Conservation (phyloP, 2,329 filamentous ascomycete genomes). For the Plectosphaerella cucumerina region DNA sequence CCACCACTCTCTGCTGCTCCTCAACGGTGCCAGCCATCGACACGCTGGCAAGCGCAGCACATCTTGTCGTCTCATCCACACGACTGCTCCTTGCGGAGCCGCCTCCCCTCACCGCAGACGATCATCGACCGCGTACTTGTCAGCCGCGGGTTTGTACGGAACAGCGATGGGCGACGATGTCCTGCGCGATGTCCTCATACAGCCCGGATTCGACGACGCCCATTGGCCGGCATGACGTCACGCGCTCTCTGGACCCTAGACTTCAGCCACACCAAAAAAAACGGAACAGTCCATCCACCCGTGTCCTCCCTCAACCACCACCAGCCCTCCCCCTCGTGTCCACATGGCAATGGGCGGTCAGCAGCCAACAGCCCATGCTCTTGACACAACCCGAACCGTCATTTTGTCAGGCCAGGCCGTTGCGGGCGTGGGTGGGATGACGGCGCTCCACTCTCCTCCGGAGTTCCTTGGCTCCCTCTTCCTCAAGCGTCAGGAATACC, state of each 20-base stretch:
- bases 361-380: not conserved
- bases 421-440: not conserved
- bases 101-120: no score
- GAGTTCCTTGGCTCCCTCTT: no score
- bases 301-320: not conserved
- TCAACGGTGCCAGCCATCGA: no score
- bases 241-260: not conserved
- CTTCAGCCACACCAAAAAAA: not conserved
- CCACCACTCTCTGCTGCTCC: no score
- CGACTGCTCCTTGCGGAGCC: no score
- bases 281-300: not conserved
- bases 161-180: not conserved
- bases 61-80: no score
- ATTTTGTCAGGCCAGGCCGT: not conserved
- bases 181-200: constrained; percentile 1
- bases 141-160: no score
- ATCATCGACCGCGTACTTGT: no score
- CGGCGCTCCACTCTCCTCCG: not conserved
- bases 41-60: no score
- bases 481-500: no score
- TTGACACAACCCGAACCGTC: not conserved
- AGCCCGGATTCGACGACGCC: not conserved
- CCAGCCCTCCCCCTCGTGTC: not conserved
- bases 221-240: constrained; percentile 3
- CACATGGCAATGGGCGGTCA: not conserved